These are phyloP conservation scores for Beauveria varroae DNA, from an alignment of 2,329 filamentous ascomycete genomes.

Conservation along the genomic window DNA sequence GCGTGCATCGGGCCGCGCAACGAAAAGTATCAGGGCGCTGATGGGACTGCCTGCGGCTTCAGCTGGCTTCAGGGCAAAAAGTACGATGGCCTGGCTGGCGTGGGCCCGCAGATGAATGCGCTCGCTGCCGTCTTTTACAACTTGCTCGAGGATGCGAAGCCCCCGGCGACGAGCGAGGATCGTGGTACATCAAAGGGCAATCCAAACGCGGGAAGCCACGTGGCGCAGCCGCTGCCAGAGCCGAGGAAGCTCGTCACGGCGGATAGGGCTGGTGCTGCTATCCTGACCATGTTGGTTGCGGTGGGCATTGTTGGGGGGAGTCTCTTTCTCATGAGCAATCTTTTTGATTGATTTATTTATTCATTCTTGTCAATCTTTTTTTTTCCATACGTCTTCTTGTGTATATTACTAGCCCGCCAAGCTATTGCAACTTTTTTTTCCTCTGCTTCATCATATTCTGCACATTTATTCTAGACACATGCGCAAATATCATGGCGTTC, in stretches of 20 bases:
- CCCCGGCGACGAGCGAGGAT: constrained; percentile 43
- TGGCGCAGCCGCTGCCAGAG: constrained; percentile 19
- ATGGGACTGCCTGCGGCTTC: constrained; percentile 60
- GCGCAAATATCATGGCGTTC: too few relatives aligned
- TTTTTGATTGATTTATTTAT: background rate
- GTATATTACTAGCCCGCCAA: background rate
- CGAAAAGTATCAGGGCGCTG: constrained; percentile 39
- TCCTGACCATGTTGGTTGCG: constrained; percentile 43
- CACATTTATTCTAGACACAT: background rate
- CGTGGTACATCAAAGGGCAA: constrained; percentile 54
- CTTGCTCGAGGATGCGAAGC: constrained; percentile 35
- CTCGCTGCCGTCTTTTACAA: constrained; percentile 56
- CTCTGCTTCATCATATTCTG: background rate
- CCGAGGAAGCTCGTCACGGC: constrained; percentile 33
- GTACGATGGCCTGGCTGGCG: constrained; percentile 55
- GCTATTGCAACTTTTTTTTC: background rate
- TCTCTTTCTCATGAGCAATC: constrained; percentile 37
- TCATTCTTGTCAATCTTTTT: background rate
- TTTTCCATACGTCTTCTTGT: background rate
- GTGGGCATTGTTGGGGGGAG: constrained; percentile 41
- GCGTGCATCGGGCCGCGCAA: constrained; percentile 42
- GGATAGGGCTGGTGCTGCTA: constrained; percentile 48
- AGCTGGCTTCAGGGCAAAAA: constrained; percentile 46
- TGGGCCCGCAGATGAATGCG: constrained; percentile 64
- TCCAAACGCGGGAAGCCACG: constrained; percentile 34